Percentiles rank a stretch among this genome's conserved stretches.
phyloP scores from a whole-genome alignment of 2,329 filamentous ascomycete species.

The Ustulina deusta region DNA sequence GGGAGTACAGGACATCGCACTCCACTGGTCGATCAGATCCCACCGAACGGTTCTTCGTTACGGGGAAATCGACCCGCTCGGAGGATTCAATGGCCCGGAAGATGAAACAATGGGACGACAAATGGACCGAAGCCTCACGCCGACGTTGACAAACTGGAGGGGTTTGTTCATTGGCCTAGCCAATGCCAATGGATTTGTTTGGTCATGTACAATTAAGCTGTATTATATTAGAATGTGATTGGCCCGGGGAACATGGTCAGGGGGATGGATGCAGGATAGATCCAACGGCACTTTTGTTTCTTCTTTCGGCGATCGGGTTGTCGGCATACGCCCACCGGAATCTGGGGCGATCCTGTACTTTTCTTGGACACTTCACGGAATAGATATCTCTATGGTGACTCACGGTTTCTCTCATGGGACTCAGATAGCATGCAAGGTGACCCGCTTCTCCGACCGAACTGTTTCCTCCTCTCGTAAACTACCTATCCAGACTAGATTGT shows the following conservation, averaged over 20 bases:
- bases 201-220: slow-evolving; percentile 34
- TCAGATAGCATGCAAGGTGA: slow-evolving; percentile 13
- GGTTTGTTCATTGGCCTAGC: background rate
- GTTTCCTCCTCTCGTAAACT: slow-evolving; percentile 6
- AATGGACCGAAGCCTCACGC: slow-evolving; percentile 34
- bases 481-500: background rate
- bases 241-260: slow-evolving; percentile 29
- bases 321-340: slow-evolving; percentile 5
- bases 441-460: slow-evolving; percentile 15
- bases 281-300: slow-evolving; percentile 19
- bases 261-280: slow-evolving; percentile 5
- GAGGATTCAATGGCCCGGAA: slow-evolving; percentile 31
- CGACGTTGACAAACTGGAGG: slow-evolving; percentile 12
- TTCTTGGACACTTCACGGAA: background rate
- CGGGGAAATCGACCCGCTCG: slow-evolving; percentile 38
- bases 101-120: slow-evolving; percentile 39
- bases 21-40: slow-evolving; percentile 28
- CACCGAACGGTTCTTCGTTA: slow-evolving; percentile 41
- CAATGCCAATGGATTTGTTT: slow-evolving; percentile 9
- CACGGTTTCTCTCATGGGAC: slow-evolving; percentile 8
- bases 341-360: background rate
- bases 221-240: slow-evolving; percentile 16
- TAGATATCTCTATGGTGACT: slow-evolving; percentile 19
- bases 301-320: background rate
- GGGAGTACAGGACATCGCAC: slow-evolving; percentile 19